Percentiles rank a stretch among this genome's conserved stretches.
Conservation (phyloP, 2,329 filamentous ascomycete species). For the Colletotrichum sp. region DNA sequence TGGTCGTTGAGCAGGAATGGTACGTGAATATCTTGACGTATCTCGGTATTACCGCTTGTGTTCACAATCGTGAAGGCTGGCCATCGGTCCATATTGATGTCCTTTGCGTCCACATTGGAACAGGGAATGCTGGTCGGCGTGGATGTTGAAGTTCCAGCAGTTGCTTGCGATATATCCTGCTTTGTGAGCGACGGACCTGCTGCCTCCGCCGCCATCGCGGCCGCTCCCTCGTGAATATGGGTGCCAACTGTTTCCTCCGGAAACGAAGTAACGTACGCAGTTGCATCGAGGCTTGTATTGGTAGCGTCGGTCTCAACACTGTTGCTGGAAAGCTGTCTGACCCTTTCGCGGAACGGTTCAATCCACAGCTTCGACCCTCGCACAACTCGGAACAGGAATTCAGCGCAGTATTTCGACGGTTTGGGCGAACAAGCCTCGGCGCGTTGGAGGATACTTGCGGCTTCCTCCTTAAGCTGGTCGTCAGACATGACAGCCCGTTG, state of each 20-base stretch:
- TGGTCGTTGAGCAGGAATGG: conserved; percentile 23
- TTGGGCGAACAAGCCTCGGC: background rate
- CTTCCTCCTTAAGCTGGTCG: background rate
- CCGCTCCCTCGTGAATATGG: accelerated
- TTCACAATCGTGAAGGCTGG: background rate
- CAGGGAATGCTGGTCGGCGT: background rate
- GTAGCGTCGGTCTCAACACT: background rate
- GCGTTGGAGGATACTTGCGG: background rate
- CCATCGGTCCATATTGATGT: too few species aligned
- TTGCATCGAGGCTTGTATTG: too few species aligned
- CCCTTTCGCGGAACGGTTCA: background rate
- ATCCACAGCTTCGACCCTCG: background rate
- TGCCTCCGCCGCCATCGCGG: too few species aligned
- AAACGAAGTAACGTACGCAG: too few species aligned
- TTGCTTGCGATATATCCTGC: background rate
- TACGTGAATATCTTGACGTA: background rate
- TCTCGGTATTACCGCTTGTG: background rate
- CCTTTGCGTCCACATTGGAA: background rate
- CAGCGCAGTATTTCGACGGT: background rate
- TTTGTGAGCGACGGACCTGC: background rate
- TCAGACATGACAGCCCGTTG: background rate
- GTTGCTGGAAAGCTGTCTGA: background rate
- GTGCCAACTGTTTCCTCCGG: accelerated
- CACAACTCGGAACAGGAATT: background rate
- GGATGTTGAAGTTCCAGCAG: accelerated